phyloP scores from a whole-genome alignment of 73 alveolate genomes.

The Tetrahymena thermophila region DNA sequence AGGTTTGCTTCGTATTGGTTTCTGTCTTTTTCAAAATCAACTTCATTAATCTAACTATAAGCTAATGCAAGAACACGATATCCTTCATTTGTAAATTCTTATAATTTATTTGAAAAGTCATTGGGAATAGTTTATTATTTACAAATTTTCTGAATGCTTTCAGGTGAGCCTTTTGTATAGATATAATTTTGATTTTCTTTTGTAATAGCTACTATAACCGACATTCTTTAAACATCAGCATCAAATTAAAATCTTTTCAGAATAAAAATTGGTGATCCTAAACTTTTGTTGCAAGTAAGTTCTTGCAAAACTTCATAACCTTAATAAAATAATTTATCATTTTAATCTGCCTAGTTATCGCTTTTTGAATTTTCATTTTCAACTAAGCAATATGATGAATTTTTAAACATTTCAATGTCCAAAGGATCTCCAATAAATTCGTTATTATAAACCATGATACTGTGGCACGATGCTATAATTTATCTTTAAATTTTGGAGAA shows the following conservation, averaged over 20 bases:
- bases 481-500: slow-evolving; percentile 23
- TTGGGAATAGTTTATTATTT: slow-evolving; percentile 53
- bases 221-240: slow-evolving; percentile 83
- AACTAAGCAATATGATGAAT: slow-evolving; percentile 75
- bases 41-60: slow-evolving; percentile 28
- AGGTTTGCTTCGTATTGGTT: slow-evolving; percentile 47
- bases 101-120: slow-evolving; percentile 45
- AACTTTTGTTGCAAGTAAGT: background rate
- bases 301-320: background rate
- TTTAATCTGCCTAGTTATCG: background rate
- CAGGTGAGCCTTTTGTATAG: slow-evolving; percentile 84
- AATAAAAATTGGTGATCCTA: slow-evolving; percentile 18
- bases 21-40: slow-evolving; percentile 12
- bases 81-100: slow-evolving; percentile 70
- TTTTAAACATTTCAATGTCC: slow-evolving; percentile 90
- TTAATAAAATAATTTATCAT: background rate
- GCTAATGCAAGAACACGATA: slow-evolving; percentile 77
- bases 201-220: slow-evolving; percentile 62
- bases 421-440: slow-evolving; percentile 92
- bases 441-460: slow-evolving; percentile 72
- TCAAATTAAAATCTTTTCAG: slow-evolving; percentile 77
- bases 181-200: slow-evolving; percentile 7
- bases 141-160: slow-evolving; percentile 56
- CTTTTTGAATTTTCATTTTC: slow-evolving; percentile 48
- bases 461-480: slow-evolving; percentile 79